Conservation (phyloP, 495 filamentous ascomycete genomes). For the Neurospora sp. region DNA sequence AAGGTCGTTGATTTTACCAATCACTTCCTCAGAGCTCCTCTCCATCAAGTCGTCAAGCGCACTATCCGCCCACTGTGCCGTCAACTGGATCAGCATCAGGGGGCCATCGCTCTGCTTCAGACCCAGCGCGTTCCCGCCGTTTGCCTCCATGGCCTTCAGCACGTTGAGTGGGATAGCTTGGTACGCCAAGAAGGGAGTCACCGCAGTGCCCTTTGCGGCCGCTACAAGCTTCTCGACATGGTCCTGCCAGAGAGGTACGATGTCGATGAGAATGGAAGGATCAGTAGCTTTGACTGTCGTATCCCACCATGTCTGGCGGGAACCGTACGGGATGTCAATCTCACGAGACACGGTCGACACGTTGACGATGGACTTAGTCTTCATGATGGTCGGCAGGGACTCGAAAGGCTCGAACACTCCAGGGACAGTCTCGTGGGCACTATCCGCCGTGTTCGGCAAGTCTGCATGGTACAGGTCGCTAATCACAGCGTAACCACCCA, state of each 20-base stretch:
- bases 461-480: conserved; percentile 15
- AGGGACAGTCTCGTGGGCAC: not conserved
- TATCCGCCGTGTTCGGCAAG: not conserved
- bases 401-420: conserved; percentile 9
- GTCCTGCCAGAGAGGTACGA: conserved; percentile 10
- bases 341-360: conserved; percentile 3
- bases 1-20: conserved; percentile 22
- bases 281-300: conserved; percentile 9
- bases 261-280: conserved; percentile 8
- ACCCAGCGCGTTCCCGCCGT: conserved; percentile 24
- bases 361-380: conserved; percentile 6
- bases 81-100: conserved; percentile 12
- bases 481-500: conserved; percentile 8
- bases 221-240: conserved; percentile 3
- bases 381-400: not conserved
- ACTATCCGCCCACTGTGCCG: conserved; percentile 5
- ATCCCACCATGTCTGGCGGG: conserved; percentile 12
- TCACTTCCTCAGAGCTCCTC: conserved; percentile 16
- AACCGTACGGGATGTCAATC: conserved; percentile 5
- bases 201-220: conserved; percentile 1
- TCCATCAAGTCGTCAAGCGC: conserved; percentile 19
- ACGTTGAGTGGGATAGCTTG: conserved; percentile 17
- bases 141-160: conserved; percentile 16
- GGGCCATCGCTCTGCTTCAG: conserved; percentile 16
- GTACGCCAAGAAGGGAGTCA: conserved; percentile 9